Evolutionary conservation across 108 stramenopile species (phyloP).

Genomic region (Nitzschia sp.): DNA sequence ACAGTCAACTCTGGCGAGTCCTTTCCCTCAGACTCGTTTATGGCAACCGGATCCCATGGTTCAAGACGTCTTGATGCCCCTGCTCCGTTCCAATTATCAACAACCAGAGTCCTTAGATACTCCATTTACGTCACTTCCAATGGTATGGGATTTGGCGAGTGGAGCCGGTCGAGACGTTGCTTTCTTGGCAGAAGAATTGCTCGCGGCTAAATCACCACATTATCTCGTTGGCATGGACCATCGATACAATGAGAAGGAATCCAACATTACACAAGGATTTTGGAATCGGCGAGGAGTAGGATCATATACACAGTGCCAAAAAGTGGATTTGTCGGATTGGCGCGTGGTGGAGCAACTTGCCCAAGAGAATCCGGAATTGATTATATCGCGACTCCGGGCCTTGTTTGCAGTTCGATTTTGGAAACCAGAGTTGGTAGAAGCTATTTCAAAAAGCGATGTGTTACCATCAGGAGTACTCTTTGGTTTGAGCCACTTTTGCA

Average conservation of each 20-base stretch:
- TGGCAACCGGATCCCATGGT: slow-evolving; percentile 84
- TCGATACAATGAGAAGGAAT: slow-evolving; percentile 59
- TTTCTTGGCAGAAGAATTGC: slow-evolving; percentile 75
- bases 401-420: slow-evolving; percentile 73
- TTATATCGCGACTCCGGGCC: slow-evolving; percentile 17
- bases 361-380: slow-evolving; percentile 5
- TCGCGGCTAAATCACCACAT: slow-evolving; percentile 26
- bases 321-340: slow-evolving; percentile 54
- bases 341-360: background rate
- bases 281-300: slow-evolving; percentile 60
- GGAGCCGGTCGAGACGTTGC: slow-evolving; percentile 79
- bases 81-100: slow-evolving; percentile 19
- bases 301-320: slow-evolving; percentile 37
- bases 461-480: slow-evolving; percentile 47
- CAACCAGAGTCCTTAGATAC: background rate
- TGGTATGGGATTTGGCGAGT: slow-evolving; percentile 73
- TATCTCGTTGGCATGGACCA: slow-evolving; percentile 68
- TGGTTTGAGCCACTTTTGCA: slow-evolving; percentile 80
- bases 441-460: slow-evolving; percentile 20
- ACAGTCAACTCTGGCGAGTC: background rate
- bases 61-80: slow-evolving; percentile 45
- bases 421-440: slow-evolving; percentile 53
- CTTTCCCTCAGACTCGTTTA: slow-evolving; percentile 49
- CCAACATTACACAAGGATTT: slow-evolving; percentile 54
- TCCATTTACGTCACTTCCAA: background rate